Base-by-base conservation (phyloP, 2,329 filamentous ascomycete species). In the Zarea fungicola region DNA sequence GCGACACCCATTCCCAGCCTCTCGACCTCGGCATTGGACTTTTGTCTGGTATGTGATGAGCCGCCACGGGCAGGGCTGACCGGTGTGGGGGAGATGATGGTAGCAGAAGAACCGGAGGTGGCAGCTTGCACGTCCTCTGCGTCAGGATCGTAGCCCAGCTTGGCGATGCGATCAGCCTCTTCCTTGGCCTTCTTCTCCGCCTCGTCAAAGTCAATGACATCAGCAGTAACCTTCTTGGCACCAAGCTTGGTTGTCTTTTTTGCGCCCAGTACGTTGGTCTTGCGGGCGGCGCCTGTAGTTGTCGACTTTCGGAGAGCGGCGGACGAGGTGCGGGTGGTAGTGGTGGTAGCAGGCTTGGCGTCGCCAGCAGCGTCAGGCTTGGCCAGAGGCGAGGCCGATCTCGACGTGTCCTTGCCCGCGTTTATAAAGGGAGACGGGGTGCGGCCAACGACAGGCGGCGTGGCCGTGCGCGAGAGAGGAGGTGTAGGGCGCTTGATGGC, bases 101-200 rank as follows among this genome's bases (percentile, higher is more conserved):
- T 78, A 14, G 80, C 75, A 51, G 80, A 76, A 48, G 80, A 74
- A 11, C 74, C 56, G 53, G 80, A 74, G 31, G 71, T 66, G 28
- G 65, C 50, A 10, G 61, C 74, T 58, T 76, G 75, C 40, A 66
- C 78, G 57, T 79, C 79, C 67, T 95, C 92, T 18, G 89, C 91
- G 55, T 96, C 87, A 1, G 91, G 89, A 60, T 99, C 90, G 62
- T 99, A 99, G 32, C 93, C 93, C 19, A 99, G 75, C 71, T 95
- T 96, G 65, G 86, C 90, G 63, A 96, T 93, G 57, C 93, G 85
- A 68, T 97, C 93, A 3, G 91, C 93, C 69, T 99, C 93, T 69
- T 97, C 93, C 67, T 92, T 95, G 36, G 93, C 93, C 71, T 95
- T 96, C 69, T 88, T 89, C 75, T 99, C 93, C 3, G 91, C 93